Percentiles rank a stretch among this genome's conserved stretches.
Evolutionary conservation across 768 basidiomycete genomes (phyloP).

Genomic region (Kwoniella sp.): DNA sequence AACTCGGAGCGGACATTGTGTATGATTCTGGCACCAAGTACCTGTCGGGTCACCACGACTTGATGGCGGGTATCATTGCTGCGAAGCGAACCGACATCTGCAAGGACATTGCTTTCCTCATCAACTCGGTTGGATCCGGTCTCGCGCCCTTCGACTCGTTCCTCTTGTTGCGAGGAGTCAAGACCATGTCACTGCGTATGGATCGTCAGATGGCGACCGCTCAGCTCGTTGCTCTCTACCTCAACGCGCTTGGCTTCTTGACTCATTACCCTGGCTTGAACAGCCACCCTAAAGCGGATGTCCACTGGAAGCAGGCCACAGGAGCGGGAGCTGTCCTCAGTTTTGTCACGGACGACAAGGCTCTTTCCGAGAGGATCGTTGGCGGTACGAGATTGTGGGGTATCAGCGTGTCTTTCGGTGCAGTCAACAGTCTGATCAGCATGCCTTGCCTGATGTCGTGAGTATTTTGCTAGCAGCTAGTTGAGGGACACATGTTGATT

Average conservation of each 20-base stretch:
- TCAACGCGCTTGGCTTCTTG: constrained; percentile 75
- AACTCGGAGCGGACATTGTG: constrained; percentile 93
- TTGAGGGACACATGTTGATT: neutral
- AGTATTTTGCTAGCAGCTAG: too few relatives aligned
- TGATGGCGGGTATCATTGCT: constrained; percentile 94
- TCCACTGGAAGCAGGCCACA: constrained; percentile 85
- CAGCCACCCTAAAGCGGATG: constrained; percentile 71
- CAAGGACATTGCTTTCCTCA: constrained; percentile 82
- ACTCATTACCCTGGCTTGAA: constrained; percentile 89
- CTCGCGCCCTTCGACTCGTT: constrained; percentile 94
- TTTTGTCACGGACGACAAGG: constrained; percentile 89
- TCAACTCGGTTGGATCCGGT: constrained; percentile 91
- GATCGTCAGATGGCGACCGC: constrained; percentile 84
- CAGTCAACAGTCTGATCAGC: constrained; percentile 94
- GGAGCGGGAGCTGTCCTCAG: constrained; percentile 91
- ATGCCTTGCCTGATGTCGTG: constrained; percentile 99
- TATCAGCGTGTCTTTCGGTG: constrained; percentile 96
- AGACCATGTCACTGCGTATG: constrained; percentile 94
- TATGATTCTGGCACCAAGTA: constrained; percentile 99
- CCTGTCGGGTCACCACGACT: constrained; percentile 94
- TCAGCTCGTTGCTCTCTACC: constrained; percentile 76
- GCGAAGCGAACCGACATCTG: constrained; percentile 88
- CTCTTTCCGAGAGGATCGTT: constrained; percentile 83
- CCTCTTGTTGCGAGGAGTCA: constrained; percentile 88
- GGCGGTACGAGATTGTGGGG: constrained; percentile 92